A percentile compares a stretch with the other conserved stretches of the same genome.
Evolutionary conservation across 768 basidiomycete genomes (phyloP).

Genomic region (Trametes maxima): DNA sequence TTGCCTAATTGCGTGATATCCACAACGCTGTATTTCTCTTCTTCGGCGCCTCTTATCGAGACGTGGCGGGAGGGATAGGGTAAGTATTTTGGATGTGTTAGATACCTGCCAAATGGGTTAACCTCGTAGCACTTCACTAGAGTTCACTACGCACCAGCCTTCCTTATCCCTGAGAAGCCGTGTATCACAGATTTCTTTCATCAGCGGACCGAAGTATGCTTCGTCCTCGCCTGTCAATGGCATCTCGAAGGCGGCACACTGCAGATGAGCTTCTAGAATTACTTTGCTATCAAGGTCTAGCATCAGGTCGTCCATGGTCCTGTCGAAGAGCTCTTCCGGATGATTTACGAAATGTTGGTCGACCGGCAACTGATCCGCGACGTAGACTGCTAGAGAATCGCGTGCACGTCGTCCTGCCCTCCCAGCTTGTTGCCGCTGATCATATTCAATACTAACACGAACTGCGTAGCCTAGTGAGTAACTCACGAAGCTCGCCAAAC

Average conservation of each 20-base stretch:
- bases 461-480: neutral
- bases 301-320: constrained; percentile 59
- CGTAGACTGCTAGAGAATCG: constrained; percentile 76
- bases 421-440: constrained; percentile 85
- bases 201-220: constrained; percentile 69
- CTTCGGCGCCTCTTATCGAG: constrained; percentile 73
- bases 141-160: constrained; percentile 61
- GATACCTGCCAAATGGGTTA: constrained; percentile 59
- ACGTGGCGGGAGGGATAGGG: constrained; percentile 76
- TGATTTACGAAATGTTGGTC: constrained; percentile 75
- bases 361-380: constrained; percentile 67
- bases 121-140: neutral
- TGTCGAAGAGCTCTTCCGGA: constrained; percentile 71
- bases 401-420: constrained; percentile 80
- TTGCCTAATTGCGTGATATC: constrained; percentile 52
- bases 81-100: constrained; percentile 75
- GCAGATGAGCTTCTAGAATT: constrained; percentile 81
- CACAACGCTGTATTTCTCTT: constrained; percentile 78
- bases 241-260: constrained; percentile 88
- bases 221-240: constrained; percentile 69
- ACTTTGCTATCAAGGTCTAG: constrained; percentile 75
- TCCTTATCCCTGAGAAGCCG: constrained; percentile 70
- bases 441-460: neutral
- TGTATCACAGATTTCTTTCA: constrained; percentile 60
- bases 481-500: constrained; percentile 78